Percentiles rank a stretch among this genome's conserved stretches.
Conservation (phyloP, 139 green algal species). For the Volvox africanus region DNA sequence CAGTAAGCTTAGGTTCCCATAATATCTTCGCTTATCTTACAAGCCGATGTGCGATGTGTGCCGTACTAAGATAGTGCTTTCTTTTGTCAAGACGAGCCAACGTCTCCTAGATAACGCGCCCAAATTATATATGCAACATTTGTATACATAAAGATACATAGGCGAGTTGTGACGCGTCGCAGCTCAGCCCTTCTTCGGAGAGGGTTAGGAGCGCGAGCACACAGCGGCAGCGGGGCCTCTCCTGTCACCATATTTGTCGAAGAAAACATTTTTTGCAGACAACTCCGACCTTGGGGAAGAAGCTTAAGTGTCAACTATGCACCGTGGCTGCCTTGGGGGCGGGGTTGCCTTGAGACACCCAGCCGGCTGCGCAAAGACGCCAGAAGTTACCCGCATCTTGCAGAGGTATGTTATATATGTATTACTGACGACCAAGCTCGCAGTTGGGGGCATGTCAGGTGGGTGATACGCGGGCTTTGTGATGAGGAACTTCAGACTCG, state of each 20-base stretch:
- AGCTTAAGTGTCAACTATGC: not conserved
- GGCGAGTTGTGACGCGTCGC: too few species aligned
- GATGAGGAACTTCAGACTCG: not conserved
- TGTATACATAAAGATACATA: too few species aligned
- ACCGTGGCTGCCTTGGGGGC: not conserved
- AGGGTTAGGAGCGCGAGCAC: not conserved
- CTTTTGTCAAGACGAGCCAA: too few species aligned
- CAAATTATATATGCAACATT: too few species aligned
- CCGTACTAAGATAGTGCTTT: too few species aligned
- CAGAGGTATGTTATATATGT: not conserved
- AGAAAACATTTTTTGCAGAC: too few species aligned
- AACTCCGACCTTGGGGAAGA: not conserved
- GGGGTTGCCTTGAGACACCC: not conserved
- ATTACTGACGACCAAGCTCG: too few species aligned
- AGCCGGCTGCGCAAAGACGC: not conserved
- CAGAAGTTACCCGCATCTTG: not conserved
- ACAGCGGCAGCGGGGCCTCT: not conserved
- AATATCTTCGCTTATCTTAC: too few species aligned
- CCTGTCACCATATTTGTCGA: not conserved
- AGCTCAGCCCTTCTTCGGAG: not conserved
- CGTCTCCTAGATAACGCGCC: too few species aligned
- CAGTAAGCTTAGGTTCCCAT: too few species aligned
- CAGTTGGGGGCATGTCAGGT: too few species aligned
- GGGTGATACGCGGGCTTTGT: not conserved
- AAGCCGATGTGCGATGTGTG: too few species aligned